Evolutionary conservation across 129 eudicot species (phyloP).

Genomic region (sunflower (Helianthus annuus)): HanXRQr2.0-SUNRISE NC_035449.2:2799809-2800308

Average conservation of each 20-base stretch:
- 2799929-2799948: neutral
- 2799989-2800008: conserved; percentile 94
- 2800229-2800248: no score
- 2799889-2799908: neutral
- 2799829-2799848: conserved; percentile 37
- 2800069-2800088: neutral
- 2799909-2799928: conserved; percentile 4
- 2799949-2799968: conserved; percentile 99
- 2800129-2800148: no score
- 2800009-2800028: neutral
- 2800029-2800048: neutral
- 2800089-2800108: no score
- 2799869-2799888: neutral
- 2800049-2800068: neutral
- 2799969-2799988: conserved; percentile 94
- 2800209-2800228: no score
- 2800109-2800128: no score
- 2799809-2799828: conserved; percentile 98
- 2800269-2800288: no score
- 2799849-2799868: conserved; percentile 27
- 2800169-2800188: no score
- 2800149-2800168: no score
- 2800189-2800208: no score
- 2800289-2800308: no score
- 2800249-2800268: no score